phyloP scores from a whole-genome alignment of 2,329 filamentous ascomycete species.

The Stagonosporopsis rhizophila region DNA sequence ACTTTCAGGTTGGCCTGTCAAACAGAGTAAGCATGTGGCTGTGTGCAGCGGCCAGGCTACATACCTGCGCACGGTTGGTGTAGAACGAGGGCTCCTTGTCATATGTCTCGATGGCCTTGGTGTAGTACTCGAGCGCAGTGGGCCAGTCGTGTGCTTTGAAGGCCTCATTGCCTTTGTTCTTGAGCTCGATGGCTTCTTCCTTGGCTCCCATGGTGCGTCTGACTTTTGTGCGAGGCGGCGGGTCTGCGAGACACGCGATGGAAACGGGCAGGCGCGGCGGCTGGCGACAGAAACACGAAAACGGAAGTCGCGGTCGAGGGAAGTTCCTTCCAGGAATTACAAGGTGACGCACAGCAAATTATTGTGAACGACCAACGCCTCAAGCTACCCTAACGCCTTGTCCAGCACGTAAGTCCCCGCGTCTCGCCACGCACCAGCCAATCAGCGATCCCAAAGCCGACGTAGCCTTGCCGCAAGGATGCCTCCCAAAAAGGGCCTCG shows the following conservation, averaged over 20 bases:
- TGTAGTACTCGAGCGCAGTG: conserved; percentile 81
- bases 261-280: conserved; percentile 29
- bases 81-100: conserved; percentile 87
- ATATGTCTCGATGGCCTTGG: conserved; percentile 84
- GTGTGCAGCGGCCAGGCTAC: conserved; percentile 42
- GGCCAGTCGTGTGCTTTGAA: conserved; percentile 89
- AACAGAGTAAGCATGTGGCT: conserved; percentile 30
- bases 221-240: conserved; percentile 21
- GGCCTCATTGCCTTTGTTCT: conserved; percentile 93
- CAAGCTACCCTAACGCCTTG: conserved; percentile 26
- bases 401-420: conserved; percentile 36
- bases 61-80: conserved; percentile 92
- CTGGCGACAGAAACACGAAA: conserved; percentile 10
- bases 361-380: conserved; percentile 19
- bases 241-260: conserved; percentile 19
- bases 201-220: conserved; percentile 46
- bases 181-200: conserved; percentile 80
- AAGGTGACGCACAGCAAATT: conserved; percentile 10
- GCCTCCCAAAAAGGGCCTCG: conserved; percentile 35
- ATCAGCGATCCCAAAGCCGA: conserved; percentile 25
- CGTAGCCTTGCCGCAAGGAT: conserved; percentile 21
- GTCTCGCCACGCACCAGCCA: conserved; percentile 32
- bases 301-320: conserved; percentile 13
- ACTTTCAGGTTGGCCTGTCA: conserved; percentile 93
- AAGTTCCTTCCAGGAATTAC: conserved; percentile 6